Evolutionary conservation across 345 rosid genomes (phyloP).

Genomic region (Bretschneidera sinensis): DNA sequence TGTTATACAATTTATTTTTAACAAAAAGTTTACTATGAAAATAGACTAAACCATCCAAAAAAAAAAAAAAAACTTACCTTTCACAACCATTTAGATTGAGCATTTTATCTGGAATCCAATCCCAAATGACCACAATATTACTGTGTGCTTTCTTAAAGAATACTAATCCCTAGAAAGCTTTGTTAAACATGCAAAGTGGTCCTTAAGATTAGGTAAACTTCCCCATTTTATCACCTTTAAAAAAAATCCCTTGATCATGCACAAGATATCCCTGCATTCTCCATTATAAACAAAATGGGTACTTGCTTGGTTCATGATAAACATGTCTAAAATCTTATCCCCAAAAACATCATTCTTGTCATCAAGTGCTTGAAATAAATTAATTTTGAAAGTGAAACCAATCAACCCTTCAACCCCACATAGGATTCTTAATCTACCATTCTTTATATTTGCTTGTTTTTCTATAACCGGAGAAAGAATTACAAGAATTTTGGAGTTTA

Average conservation of each 20-base stretch:
- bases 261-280: slow-evolving; percentile 11
- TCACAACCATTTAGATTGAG: too few relatives aligned
- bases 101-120: too few relatives aligned
- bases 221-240: slow-evolving; percentile 3
- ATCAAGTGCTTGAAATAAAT: slow-evolving; percentile 19
- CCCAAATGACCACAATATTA: too few relatives aligned
- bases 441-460: slow-evolving; percentile 22
- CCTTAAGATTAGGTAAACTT: slow-evolving; percentile 11
- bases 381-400: slow-evolving; percentile 8
- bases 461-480: slow-evolving; percentile 23
- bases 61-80: too few relatives aligned
- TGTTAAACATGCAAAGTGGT: slow-evolving; percentile 13
- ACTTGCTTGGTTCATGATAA: slow-evolving; percentile 3
- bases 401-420: slow-evolving; percentile 36
- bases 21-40: too few relatives aligned
- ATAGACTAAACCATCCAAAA: too few relatives aligned
- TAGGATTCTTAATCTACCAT: slow-evolving; percentile 48
- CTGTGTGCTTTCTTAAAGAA: slow-evolving; percentile 29
- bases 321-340: slow-evolving; percentile 26
- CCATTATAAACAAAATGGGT: slow-evolving; percentile 11
- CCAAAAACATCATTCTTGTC: slow-evolving; percentile 2
- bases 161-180: slow-evolving; percentile 32
- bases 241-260: slow-evolving; percentile 10
- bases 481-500: slow-evolving; percentile 5
- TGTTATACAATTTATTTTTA: too few relatives aligned